phyloP scores from a whole-genome alignment of 352 stramenopile genomes.

The Pythium rhizo-oryzae region DNA sequence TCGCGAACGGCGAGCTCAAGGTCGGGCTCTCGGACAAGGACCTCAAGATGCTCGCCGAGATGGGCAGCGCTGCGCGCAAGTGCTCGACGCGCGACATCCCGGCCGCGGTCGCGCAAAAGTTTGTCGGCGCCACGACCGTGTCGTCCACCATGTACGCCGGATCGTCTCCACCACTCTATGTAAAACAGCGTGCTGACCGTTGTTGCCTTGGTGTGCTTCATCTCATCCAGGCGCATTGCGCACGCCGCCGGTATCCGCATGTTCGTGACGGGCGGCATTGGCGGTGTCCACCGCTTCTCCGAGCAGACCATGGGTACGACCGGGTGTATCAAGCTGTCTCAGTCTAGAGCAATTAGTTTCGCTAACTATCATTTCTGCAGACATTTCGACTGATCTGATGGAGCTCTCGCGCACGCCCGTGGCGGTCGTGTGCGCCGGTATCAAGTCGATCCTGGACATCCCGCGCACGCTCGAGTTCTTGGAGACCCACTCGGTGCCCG shows the following conservation, averaged over 20 bases:
- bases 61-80: conserved; percentile 64
- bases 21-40: conserved; percentile 64
- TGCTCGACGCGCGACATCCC: conserved; percentile 87
- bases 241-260: conserved; percentile 94
- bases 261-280: conserved; percentile 98
- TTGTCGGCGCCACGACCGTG: conserved; percentile 95
- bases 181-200: no score
- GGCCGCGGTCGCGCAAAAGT: conserved; percentile 67
- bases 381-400: conserved; percentile 97
- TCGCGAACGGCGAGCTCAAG: conserved; percentile 92
- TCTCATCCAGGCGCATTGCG: conserved; percentile 81
- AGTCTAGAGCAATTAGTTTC: neutral
- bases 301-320: conserved; percentile 90
- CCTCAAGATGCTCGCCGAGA: conserved; percentile 64
- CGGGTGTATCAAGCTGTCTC: neutral
- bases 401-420: conserved; percentile 96
- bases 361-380: conserved; percentile 31
- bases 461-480: conserved; percentile 96
- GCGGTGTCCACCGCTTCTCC: conserved; percentile 96
- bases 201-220: neutral
- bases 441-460: conserved; percentile 99
- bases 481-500: conserved; percentile 96
- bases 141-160: conserved; percentile 92
- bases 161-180: no score
- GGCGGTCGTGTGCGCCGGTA: conserved; percentile 97